A percentile compares a stretch with the other conserved stretches of the same genome.
These are phyloP conservation scores for Aciculosporium take DNA, from an alignment of 2,329 filamentous ascomycete species.

Conservation along the genomic window DNA sequence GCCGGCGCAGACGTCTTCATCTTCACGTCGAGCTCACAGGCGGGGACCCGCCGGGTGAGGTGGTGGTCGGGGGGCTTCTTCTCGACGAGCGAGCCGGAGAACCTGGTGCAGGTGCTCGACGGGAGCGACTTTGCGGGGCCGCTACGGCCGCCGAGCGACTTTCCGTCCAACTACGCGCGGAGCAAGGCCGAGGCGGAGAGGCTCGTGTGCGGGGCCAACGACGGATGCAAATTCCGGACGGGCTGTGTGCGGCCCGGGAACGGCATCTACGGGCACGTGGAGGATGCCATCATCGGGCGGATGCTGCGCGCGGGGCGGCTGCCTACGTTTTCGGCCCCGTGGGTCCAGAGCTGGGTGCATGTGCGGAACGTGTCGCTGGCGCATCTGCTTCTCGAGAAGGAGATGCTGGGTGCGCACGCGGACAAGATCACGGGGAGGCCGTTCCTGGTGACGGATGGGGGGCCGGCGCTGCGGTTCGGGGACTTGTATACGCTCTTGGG, in stretches of 20 bases:
- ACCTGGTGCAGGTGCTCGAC: slow-evolving; percentile 30
- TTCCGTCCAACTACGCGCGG: slow-evolving; percentile 35
- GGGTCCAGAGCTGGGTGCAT: slow-evolving; percentile 36
- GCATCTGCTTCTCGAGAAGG: slow-evolving; percentile 38
- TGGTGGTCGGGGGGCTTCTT: slow-evolving; percentile 32
- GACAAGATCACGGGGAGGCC: slow-evolving; percentile 28
- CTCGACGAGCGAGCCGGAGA: slow-evolving; percentile 20
- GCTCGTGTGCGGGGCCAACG: slow-evolving; percentile 31
- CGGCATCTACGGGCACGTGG: slow-evolving; percentile 35
- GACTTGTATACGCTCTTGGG: slow-evolving; percentile 25
- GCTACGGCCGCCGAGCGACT: slow-evolving; percentile 25
- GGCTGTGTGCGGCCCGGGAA: slow-evolving; percentile 40
- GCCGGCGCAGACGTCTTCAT: slow-evolving; percentile 36
- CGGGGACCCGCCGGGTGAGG: slow-evolving; percentile 25
- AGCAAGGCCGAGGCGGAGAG: slow-evolving; percentile 38
- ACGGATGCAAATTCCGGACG: slow-evolving; percentile 31
- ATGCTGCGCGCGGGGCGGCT: slow-evolving; percentile 23
- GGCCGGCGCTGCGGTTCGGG: slow-evolving; percentile 25
- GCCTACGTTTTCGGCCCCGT: slow-evolving; percentile 28
- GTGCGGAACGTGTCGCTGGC: slow-evolving; percentile 38
- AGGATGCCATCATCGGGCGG: slow-evolving; percentile 17
- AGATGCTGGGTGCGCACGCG: slow-evolving; percentile 26
- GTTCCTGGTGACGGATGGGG: slow-evolving; percentile 36
- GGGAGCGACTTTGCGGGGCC: slow-evolving; percentile 29
- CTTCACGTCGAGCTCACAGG: slow-evolving; percentile 34